phyloP scores from a whole-genome alignment of 2,329 filamentous ascomycete species.

The Bipolaris gigantea region DNA sequence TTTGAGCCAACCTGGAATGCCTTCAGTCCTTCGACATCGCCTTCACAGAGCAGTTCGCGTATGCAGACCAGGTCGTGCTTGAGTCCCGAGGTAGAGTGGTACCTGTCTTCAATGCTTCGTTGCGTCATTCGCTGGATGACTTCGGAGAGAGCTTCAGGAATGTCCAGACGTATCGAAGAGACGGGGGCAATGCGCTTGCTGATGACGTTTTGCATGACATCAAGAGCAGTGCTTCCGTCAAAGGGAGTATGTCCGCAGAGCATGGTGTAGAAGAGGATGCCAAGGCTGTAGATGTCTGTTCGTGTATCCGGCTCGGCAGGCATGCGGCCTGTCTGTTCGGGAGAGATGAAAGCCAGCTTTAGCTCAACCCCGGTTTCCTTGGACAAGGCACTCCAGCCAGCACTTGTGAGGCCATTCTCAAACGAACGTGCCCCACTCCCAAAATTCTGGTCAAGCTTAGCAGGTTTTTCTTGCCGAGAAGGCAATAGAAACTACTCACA shows the following conservation, averaged over 20 bases:
- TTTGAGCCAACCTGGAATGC: constrained; percentile 77
- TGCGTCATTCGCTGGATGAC: constrained; percentile 92
- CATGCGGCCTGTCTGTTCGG: constrained; percentile 92
- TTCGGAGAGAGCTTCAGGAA: constrained; percentile 78
- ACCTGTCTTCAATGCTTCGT: constrained; percentile 83
- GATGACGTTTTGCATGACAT: constrained; percentile 89
- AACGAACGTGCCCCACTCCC: constrained; percentile 86
- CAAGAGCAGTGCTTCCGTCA: constrained; percentile 76
- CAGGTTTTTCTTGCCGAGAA: neutral
- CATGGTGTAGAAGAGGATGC: constrained; percentile 81
- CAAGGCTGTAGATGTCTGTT: constrained; percentile 91
- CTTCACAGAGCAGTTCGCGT: constrained; percentile 72
- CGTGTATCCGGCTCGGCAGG: constrained; percentile 83
- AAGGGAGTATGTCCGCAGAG: constrained; percentile 76
- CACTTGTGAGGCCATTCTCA: constrained; percentile 81
- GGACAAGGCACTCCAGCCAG: constrained; percentile 82
- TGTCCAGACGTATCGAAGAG: constrained; percentile 75
- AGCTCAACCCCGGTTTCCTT: constrained; percentile 83
- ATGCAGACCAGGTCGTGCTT: constrained; percentile 78
- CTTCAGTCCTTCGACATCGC: constrained; percentile 70
- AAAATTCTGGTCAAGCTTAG: constrained; percentile 69
- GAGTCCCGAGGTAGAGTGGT: constrained; percentile 84
- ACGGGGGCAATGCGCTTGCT: constrained; percentile 76
- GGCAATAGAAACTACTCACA: neutral
- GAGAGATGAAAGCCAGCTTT: constrained; percentile 88